Percentiles rank a stretch among this genome's conserved stretches.
phyloP scores from a whole-genome alignment of 179 eudicot species.

The Sideroxylon spinosum region DNA sequence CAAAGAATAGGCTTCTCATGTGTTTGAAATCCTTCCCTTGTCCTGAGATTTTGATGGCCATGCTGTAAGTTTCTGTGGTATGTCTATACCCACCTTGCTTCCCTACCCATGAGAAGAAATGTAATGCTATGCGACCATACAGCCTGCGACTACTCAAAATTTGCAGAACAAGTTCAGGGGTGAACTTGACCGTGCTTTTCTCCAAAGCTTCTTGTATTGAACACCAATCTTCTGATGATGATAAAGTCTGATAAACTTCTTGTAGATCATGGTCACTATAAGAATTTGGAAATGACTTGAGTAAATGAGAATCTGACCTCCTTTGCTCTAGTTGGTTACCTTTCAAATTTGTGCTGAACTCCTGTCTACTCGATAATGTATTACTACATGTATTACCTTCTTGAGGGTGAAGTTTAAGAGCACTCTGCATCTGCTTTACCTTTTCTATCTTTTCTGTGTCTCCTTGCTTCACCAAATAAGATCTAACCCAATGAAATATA shows the following conservation, averaged over 20 bases:
- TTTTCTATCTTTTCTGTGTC: slow-evolving; percentile 38
- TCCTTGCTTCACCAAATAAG: slow-evolving; percentile 48
- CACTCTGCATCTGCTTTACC: slow-evolving; percentile 37
- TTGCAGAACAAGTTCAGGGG: slow-evolving; percentile 58
- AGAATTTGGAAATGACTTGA: slow-evolving; percentile 27
- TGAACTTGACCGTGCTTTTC: slow-evolving; percentile 37
- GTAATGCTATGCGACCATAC: slow-evolving; percentile 39
- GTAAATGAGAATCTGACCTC: slow-evolving; percentile 18
- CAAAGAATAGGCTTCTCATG: slow-evolving; percentile 66
- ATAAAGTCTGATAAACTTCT: slow-evolving; percentile 39
- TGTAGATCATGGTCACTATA: slow-evolving; percentile 37
- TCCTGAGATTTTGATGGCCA: slow-evolving; percentile 78
- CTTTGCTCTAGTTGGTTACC: slow-evolving; percentile 23
- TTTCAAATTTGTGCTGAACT: slow-evolving; percentile 14
- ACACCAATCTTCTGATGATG: slow-evolving; percentile 53
- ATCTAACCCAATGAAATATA: slow-evolving; percentile 32
- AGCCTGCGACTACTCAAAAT: slow-evolving; percentile 37
- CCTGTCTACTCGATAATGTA: slow-evolving; percentile 17
- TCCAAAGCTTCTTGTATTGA: slow-evolving; percentile 45
- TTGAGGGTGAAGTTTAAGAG: slow-evolving; percentile 20
- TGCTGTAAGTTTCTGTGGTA: slow-evolving; percentile 60
- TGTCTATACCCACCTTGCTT: slow-evolving; percentile 54
- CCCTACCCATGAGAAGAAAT: slow-evolving; percentile 74
- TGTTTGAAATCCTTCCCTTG: slow-evolving; percentile 62
- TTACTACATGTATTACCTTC: slow-evolving; percentile 21